phyloP scores from a whole-genome alignment of 83 land plant species.

The Picea abies region DNA sequence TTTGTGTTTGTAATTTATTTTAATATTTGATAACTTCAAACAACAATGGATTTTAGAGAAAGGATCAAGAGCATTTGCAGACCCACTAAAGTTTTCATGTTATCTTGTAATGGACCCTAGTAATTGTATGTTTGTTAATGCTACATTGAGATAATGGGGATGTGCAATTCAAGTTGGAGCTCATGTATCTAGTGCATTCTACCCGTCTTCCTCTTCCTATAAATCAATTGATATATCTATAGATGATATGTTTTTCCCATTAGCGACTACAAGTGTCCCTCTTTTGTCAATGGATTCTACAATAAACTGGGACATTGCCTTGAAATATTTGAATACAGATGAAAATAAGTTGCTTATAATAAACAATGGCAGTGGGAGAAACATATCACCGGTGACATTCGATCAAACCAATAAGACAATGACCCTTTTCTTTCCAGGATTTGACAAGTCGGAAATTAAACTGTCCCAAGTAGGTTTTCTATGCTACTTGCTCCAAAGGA shows the following conservation, averaged over 20 bases:
- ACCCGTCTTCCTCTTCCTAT: constrained; percentile 24
- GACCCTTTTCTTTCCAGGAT: no score
- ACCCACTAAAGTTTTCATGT: constrained; percentile 71
- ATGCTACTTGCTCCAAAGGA: no score
- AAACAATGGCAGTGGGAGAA: constrained; percentile 4
- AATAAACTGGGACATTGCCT: constrained; percentile 59
- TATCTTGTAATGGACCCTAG: constrained; percentile 62
- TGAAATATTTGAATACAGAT: constrained; percentile 27
- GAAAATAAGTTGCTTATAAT: constrained; percentile 45
- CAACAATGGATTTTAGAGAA: constrained; percentile 42
- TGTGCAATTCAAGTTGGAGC: constrained; percentile 94
- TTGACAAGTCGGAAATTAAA: no score
- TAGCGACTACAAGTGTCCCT: constrained; percentile 62
- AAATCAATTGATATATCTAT: constrained; percentile 12
- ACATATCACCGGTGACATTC: constrained; percentile 48
- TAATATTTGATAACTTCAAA: constrained; percentile 3
- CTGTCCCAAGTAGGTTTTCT: no score
- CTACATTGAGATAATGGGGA: constrained; percentile 82
- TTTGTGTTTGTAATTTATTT: constrained; percentile 9
- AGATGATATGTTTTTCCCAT: constrained; percentile 53
- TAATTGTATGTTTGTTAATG: no score
- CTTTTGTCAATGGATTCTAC: constrained; percentile 37
- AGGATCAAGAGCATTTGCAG: constrained; percentile 53
- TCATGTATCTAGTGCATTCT: constrained; percentile 74
- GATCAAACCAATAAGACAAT: constrained; percentile 1